Base-by-base conservation (phyloP, 139 green algal species). In the Auxenochlorella pyrenoidosa region DNA sequence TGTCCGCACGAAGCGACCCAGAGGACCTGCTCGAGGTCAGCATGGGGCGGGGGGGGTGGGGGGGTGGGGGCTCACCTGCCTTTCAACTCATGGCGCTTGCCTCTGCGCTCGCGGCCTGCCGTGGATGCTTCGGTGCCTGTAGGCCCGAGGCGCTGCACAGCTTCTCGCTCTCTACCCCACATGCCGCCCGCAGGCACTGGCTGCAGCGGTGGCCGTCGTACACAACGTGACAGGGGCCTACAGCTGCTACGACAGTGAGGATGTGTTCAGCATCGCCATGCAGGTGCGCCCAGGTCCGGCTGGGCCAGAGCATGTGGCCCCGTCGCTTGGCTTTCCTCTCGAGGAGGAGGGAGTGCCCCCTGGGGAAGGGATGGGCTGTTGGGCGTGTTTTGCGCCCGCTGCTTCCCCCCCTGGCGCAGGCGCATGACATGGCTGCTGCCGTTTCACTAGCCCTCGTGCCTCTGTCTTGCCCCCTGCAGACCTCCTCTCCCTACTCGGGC, bases 191-290 rank as follows among this genome's bases (percentile, higher is more conserved):
- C 79, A 90, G 86, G 86, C 79, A 12, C 73, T 95, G 47, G 75
- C 73, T 0, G 76, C 90, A 24, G 91, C 92, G 71, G 90, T 81
- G 21, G 86, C 40, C 0, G 41, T 96, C 54, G 78, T 95, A 43
- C 95, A 96, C 86, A 96, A 97, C 73, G 86, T 88, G 0, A 93
- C 86, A 0, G 82, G 82, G 0, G 38, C 63, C 34, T 36, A 76
- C 22, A 19, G 28, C 13, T 97, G 94, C 89, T 93, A 92, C 88
- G 75, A 86, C 88, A 83, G 10, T 88, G 90, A 18, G 90, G 83
- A 36, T 89, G 82, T 75, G n/a, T 34, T 38, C 82, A 86, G 78
- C 60, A 75, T 87, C 54, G 72, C 60, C 72, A 36, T 87, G 54
- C 59, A 63, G 68, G 79, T 72, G 38, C n/a, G n/a, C n/a, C n/a